These are phyloP conservation scores for Conticribra weissflogii DNA, from an alignment of 108 stramenopile genomes.

Conservation along the genomic window DNA sequence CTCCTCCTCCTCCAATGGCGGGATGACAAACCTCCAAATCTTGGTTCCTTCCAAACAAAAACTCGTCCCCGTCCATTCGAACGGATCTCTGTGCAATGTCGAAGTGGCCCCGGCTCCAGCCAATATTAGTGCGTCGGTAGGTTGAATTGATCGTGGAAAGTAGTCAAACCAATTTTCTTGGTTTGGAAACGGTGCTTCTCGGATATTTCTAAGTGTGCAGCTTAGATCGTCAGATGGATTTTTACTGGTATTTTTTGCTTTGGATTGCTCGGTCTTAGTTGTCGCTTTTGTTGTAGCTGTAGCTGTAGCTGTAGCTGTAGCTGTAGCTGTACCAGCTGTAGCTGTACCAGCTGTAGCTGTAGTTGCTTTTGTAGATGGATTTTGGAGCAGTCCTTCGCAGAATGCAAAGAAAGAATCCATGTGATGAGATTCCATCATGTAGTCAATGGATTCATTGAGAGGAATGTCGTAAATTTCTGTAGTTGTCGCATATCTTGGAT, in stretches of 20 bases:
- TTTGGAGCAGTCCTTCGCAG: slow-evolving; percentile 56
- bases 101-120: slow-evolving; percentile 67
- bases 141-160: slow-evolving; percentile 48
- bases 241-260: neutral
- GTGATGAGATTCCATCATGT: slow-evolving; percentile 52
- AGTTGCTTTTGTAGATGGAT: neutral
- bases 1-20: slow-evolving; percentile 15
- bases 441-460: slow-evolving; percentile 45
- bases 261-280: too few species aligned
- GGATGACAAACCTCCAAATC: slow-evolving; percentile 67
- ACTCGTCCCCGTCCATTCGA: slow-evolving; percentile 76
- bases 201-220: slow-evolving; percentile 13
- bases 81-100: slow-evolving; percentile 74
- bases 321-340: too few species aligned
- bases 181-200: slow-evolving; percentile 12
- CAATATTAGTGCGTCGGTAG: slow-evolving; percentile 60
- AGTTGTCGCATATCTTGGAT: neutral
- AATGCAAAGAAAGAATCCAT: slow-evolving; percentile 55
- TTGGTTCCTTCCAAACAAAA: slow-evolving; percentile 68
- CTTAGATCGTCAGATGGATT: slow-evolving; percentile 1
- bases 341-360: neutral
- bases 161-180: slow-evolving; percentile 59
- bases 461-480: slow-evolving; percentile 48
- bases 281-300: too few species aligned
- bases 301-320: too few species aligned